Base-by-base conservation (phyloP, 805 yeast genomes). In the Monosporozyma unispora region DNA sequence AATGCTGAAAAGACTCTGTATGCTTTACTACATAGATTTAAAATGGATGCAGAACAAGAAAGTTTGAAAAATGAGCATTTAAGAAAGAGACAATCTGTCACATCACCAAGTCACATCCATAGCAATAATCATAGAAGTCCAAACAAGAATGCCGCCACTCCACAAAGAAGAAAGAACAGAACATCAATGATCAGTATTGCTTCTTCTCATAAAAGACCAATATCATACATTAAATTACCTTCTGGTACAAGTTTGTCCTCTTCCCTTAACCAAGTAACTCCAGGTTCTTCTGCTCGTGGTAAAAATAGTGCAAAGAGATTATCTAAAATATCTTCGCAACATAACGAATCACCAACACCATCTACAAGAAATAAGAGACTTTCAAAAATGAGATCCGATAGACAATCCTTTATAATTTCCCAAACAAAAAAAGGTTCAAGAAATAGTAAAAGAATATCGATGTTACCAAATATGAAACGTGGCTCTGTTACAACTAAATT, bases 1-100 rank as follows among this genome's bases (percentile, higher is more conserved):
- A 83, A 80, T 57, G 76, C 89, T 0, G 96, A 87, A 58, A 87
- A 87, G 71, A 81, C 87, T 44, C 83, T 87, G 58, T 87, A 87
- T 67, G 84, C 84, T 55, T 67, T 88, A 42, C 70, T 87, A 54
- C 70, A 80, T 71, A 78, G 84, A 55, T 88, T 87, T 65, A 74
- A 93, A 53, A 79, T 78, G 53, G 89, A 84, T 50, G 62, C 65
- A 12, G 56, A 68, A 55, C 54, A 63, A 50, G 68, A 68, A 47
- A 52, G 47, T 44, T 10, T 55, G 48, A 53, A 59, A 52, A 60
- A 68, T 57, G 45, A 68, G 70, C 56, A 70, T 67, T 48, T 69
- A 66, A 44, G 70, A 69, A 59, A 76, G 74, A 35, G 74, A 71
- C 42, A 66, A 67, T 53, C 69, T 41, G 61, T 54, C 12, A 48